Evolutionary conservation across 805 yeast species (phyloP).

Genomic region (Wickerhamiella hasegawae): DNA sequence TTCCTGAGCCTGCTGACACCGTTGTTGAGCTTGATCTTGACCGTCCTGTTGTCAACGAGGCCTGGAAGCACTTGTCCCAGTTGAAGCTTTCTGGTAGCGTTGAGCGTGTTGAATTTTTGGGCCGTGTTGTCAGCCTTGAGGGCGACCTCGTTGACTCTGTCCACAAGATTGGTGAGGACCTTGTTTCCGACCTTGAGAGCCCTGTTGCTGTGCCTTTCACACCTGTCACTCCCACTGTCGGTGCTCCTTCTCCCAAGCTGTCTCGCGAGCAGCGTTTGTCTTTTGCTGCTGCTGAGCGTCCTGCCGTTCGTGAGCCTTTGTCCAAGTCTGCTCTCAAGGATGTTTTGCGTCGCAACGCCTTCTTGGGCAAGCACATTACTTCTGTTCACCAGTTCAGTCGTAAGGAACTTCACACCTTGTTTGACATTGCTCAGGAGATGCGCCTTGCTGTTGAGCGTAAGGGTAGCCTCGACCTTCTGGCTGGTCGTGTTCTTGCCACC

Average conservation of each 20-base stretch:
- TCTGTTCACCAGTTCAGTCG: slow-evolving; percentile 81
- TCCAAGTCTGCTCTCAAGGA: slow-evolving; percentile 60
- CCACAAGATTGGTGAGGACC: slow-evolving; percentile 1
- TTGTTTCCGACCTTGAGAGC: slow-evolving; percentile 7
- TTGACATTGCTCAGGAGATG: slow-evolving; percentile 96
- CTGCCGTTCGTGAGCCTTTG: slow-evolving; percentile 19
- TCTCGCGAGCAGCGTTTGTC: slow-evolving; percentile 11
- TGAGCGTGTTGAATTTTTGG: slow-evolving; percentile 70
- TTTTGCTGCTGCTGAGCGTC: slow-evolving; percentile 14
- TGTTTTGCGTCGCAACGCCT: slow-evolving; percentile 77
- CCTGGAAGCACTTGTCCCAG: slow-evolving; percentile 36
- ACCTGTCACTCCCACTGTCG: slow-evolving; percentile 17
- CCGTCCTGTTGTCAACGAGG: slow-evolving; percentile 34
- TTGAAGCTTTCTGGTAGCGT: slow-evolving; percentile 62
- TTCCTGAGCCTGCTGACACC: slow-evolving; percentile 61
- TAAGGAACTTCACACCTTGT: slow-evolving; percentile 78
- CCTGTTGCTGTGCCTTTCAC: slow-evolving; percentile 22
- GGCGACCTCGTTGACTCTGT: slow-evolving; percentile 45
- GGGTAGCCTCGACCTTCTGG: slow-evolving; percentile 81
- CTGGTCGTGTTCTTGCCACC: slow-evolving; percentile 83
- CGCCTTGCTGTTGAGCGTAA: slow-evolving; percentile 91
- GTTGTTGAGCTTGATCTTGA: slow-evolving; percentile 72
- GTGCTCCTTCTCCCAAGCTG: slow-evolving; percentile 5
- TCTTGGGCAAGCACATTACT: slow-evolving; percentile 72
- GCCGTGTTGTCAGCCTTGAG: slow-evolving; percentile 70